Evolutionary conservation across 208 protist species (phyloP), one percentile per base, ranked within the genome.

Genomic region (Leishmania aethiopica): DNA sequence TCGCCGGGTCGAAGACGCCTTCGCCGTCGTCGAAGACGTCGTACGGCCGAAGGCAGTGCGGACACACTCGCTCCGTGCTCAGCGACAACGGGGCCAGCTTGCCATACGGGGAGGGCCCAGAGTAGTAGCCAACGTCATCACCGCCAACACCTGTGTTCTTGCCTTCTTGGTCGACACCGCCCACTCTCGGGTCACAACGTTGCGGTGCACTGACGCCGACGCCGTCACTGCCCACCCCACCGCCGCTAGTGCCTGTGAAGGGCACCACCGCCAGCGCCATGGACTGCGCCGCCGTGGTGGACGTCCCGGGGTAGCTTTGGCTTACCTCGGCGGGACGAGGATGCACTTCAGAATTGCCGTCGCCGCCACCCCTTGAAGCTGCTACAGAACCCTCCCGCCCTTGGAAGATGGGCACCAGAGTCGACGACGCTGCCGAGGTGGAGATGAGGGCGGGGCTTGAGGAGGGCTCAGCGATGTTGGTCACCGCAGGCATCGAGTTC

Each of bases 1-100:
- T 53, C 10, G 22, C 59, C 19, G 70, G 28, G 62, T 76, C 53
- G 49, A 78, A 59, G 0, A 19, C 82, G 75, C 75, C 78, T 17
- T 80, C 67, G 53, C 77, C 55, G 37, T 81, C 77, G 40, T 79
- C 70, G 62, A 78, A 71, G 70, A 80, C 32, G 28, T 84, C 73
- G 53, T 84, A 85, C 32, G 86, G 84, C 15, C 86, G 86, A 0
- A 84, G 80, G 42, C 86, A 90, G 67, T 86, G 78, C 17, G 86
- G 86, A 59, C 86, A 90, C 67, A 90, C 84, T 32, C 82, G 85
- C 51, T 79, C 53, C 25, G 81, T 81, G n/a, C 77, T 79, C 42
- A 89, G 35, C n/a, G 75, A 73, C 40, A 80, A 51, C 47, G 83
- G 77, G 51, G 83, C 83, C 73, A 86, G 64, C 53, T 78, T 75